These are phyloP conservation scores for Escallonia herrerae DNA, from an alignment of 129 eudicot species.

Conservation along the genomic window DNA sequence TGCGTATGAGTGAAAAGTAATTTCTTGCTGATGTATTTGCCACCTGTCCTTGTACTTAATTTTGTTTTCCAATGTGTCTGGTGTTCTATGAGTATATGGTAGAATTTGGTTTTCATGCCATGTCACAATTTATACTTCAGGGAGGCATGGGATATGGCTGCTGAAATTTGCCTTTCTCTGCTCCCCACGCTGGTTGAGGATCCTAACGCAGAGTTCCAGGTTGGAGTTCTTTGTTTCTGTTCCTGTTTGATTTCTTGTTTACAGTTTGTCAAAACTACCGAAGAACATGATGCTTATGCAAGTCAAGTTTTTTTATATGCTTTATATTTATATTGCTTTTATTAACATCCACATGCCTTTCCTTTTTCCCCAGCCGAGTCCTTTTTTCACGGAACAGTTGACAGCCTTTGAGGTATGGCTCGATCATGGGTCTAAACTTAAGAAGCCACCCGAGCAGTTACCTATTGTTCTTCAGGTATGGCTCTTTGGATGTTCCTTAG, in stretches of 20 bases:
- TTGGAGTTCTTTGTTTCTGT: conserved; percentile 13
- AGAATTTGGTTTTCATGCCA: conserved; percentile 1
- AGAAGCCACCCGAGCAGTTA: conserved; percentile 96
- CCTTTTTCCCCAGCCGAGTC: conserved; percentile 64
- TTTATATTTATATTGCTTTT: too few relatives aligned
- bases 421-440: conserved; percentile 90
- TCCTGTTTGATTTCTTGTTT: not conserved
- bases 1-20: not conserved
- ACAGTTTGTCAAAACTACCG: not conserved
- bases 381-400: conserved; percentile 86
- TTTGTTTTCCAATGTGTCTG: not conserved
- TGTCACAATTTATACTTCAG: conserved; percentile 30
- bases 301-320: not conserved
- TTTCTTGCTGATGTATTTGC: not conserved
- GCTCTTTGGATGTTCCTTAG: not conserved
- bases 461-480: conserved; percentile 97
- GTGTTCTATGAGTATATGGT: too few relatives aligned
- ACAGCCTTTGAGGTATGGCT: conserved; percentile 99
- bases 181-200: conserved; percentile 79
- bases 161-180: conserved; percentile 94
- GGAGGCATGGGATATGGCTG: conserved; percentile 99
- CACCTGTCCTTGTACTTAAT: not conserved
- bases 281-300: not conserved
- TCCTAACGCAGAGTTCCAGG: conserved; percentile 93
- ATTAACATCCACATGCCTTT: not conserved